Conservation (phyloP, 768 basidiomycete genomes). For the Leccinum barrowsii region DNA sequence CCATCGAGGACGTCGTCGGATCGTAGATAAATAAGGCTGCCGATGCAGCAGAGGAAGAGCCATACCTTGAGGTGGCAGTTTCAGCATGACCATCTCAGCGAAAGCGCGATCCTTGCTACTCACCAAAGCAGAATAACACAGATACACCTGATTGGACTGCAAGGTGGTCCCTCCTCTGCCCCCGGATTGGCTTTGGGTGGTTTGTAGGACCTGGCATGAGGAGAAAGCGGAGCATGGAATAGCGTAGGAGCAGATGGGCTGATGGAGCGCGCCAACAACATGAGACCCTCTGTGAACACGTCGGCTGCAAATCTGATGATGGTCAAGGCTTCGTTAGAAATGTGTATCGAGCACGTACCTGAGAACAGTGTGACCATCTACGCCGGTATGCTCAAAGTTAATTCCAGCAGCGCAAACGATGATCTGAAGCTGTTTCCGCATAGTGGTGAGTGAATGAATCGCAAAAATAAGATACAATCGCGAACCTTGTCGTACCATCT, state of each 20-base stretch:
- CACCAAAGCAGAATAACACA: conserved; percentile 79
- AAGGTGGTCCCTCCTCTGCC: conserved; percentile 65
- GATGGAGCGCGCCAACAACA: conserved; percentile 94
- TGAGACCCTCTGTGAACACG: conserved; percentile 96
- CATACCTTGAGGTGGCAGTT: conserved; percentile 22
- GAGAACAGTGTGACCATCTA: conserved; percentile 95
- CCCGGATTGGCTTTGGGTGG: conserved; percentile 34
- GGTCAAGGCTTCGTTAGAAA: background rate
- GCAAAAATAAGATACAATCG: background rate
- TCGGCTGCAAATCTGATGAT: conserved; percentile 72
- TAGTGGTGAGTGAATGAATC: background rate
- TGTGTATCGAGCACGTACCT: conserved; percentile 40
- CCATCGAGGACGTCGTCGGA: conserved; percentile 34
- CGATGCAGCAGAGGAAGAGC: conserved; percentile 39
- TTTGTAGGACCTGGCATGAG: conserved; percentile 74
- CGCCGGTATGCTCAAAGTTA: conserved; percentile 98
- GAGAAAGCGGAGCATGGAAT: conserved; percentile 86
- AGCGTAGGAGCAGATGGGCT: conserved; percentile 93
- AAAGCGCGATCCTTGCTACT: conserved; percentile 24
- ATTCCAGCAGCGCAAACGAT: conserved; percentile 95
- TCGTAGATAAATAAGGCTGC: conserved; percentile 53
- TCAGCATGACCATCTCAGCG: conserved; percentile 14
- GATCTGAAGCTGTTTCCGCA: conserved; percentile 73
- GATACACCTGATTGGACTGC: conserved; percentile 57
- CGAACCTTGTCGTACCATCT: conserved; percentile 90